Base-by-base conservation (phyloP, 176 grass and related monocot species). In the Juncus effusus region DNA sequence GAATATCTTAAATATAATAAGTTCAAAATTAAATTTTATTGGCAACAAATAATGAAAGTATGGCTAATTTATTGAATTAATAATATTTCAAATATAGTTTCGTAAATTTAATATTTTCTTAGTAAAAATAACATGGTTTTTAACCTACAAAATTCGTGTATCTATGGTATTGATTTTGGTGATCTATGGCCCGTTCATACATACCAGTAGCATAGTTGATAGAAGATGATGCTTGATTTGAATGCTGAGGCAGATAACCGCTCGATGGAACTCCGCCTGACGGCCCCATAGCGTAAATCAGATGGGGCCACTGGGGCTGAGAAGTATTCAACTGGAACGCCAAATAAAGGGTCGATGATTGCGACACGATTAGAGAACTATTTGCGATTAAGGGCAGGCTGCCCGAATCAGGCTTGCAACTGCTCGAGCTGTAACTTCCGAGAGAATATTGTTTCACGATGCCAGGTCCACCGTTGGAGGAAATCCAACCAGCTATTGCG, bases 211-310 rank as follows among this genome's bases (percentile, higher is more conserved):
- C 67, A 55, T 77, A 85, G 63, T 90, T 39, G 42, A 90, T 42
- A 47, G 83, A 42, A 72, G 76, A 13, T 7, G 80, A 83, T 15
- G 76, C 40, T 67, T 59, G 62, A 64, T 44, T 62, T 10, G 13
- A 42, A 78, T 90, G 87, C 5, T 40, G 60, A 0, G 64, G 4
- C 9, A 90, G 83, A 57, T 74, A 77, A 71, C 67, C n/a, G 40
- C 56, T 57, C 3, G 87, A 83, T 2, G 80, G 83, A 36, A 65
- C 54, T n/a, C 37, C 62, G 51, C 65, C 60, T 1, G 16, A 14
- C 1, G 87, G 87, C 3, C 87, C 87, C 10, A 90, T 76, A 13
- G 87, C 82, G 8, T 81, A 90, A 75, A 86, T 80, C 51, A 90
- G 69, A 81, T 86, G 65, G 0, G 83, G 52, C 77, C 58, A 4